Evolutionary conservation across 2,329 filamentous ascomycete genomes (phyloP), one percentile per base, ranked within the genome.

Genomic region (Sporothrix pseudoabietina): DNA sequence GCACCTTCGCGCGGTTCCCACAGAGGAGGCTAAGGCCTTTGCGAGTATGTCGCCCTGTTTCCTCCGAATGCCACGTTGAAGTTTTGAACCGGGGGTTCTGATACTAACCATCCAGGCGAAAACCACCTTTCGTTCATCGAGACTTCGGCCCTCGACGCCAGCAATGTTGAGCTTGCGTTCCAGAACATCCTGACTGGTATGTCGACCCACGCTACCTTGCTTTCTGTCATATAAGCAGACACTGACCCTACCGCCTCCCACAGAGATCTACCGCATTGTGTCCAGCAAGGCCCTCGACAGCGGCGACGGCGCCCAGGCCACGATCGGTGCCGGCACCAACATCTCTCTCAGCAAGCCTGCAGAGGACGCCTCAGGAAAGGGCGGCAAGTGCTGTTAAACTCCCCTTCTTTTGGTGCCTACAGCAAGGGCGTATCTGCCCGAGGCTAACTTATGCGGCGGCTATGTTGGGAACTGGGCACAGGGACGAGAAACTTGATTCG

Each of bases 61-160:
- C 30, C 6, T 16, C 30, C 44, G 2, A 7, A 3, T 3, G 14
- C 14, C 9, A 14, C 8, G 12, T 44, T 63, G 30, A 32, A 16
- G 32, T 41, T 69, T 8, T 30, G 1, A n/a, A 47, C 26, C 41
- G 19, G 80, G 80, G 14, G 14, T 49, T 5, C 4, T 19, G 14
- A 39, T 39, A 49, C 39, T 66, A 26, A 72, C 59, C n/a, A 57
- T 65, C 74, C 74, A 97, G 94, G 94, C 87, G 94, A 98, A 84
- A 97, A 98, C 86, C 95, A 97, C 83, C 89, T 98, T 63, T 98
- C 95, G 70, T 99, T 99, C 84, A 99, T 99, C 83, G 96, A 99
- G 88, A 99, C 96, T 57, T 99, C 97, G 75, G 96, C 96, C 77
- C 91, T 99, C 79, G 96, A 99, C 82, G 96, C 96, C 79, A 98